Evolutionary conservation across 2,329 filamentous ascomycete species (phyloP).

Genomic region (Leptographium procerum): DNA sequence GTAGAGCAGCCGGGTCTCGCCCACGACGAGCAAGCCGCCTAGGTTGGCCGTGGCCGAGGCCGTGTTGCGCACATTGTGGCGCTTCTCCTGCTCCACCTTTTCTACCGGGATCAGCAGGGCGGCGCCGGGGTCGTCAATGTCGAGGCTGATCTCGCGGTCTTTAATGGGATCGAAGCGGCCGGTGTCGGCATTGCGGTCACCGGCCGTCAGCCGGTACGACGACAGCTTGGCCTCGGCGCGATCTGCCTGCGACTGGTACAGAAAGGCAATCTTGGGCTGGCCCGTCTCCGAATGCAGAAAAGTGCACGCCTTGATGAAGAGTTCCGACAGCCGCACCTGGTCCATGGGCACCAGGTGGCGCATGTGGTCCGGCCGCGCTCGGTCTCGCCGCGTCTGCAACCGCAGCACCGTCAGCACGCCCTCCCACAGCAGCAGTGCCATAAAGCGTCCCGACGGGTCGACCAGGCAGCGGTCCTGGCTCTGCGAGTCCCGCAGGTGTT

Average conservation of each 20-base stretch:
- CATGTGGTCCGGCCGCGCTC: slow-evolving; percentile 30
- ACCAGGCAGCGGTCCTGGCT: slow-evolving; percentile 74
- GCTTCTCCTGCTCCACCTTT: slow-evolving; percentile 41
- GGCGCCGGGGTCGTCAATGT: slow-evolving; percentile 43
- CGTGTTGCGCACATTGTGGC: slow-evolving; percentile 47
- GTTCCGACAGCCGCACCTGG: slow-evolving; percentile 45
- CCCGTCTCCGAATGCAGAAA: slow-evolving; percentile 48
- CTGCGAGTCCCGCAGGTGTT: slow-evolving; percentile 62
- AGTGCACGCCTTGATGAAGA: slow-evolving; percentile 46
- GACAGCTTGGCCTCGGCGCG: slow-evolving; percentile 42
- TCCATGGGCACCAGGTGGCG: slow-evolving; percentile 37
- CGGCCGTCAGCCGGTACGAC: slow-evolving; percentile 46
- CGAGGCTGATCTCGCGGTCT: slow-evolving; percentile 42
- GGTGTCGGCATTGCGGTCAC: slow-evolving; percentile 43
- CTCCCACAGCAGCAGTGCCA: slow-evolving; percentile 50
- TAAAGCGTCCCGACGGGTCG: slow-evolving; percentile 60
- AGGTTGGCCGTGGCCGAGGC: slow-evolving; percentile 43
- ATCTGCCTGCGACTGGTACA: slow-evolving; percentile 44
- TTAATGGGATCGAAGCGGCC: slow-evolving; percentile 43
- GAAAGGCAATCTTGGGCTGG: slow-evolving; percentile 45
- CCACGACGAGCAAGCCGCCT: slow-evolving; percentile 63
- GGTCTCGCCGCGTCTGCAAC: slow-evolving; percentile 34
- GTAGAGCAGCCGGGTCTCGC: slow-evolving; percentile 74
- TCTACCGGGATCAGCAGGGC: slow-evolving; percentile 53
- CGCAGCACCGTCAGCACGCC: slow-evolving; percentile 46